Evolutionary conservation across 768 basidiomycete species (phyloP).

Genomic region (Lentinus brumalis): DNA sequence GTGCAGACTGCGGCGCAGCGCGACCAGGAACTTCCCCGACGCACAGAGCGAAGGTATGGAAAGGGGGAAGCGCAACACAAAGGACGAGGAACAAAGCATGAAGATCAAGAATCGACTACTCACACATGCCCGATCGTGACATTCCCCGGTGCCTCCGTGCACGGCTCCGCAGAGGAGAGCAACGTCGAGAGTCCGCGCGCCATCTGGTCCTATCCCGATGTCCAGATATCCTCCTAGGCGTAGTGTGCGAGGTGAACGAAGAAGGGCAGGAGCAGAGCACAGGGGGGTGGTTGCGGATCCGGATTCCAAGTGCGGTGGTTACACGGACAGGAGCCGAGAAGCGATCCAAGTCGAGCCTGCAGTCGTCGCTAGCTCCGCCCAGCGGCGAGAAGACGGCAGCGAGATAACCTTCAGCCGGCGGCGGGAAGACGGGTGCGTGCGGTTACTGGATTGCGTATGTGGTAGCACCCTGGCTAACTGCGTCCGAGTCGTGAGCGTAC

Average conservation of each 20-base stretch:
- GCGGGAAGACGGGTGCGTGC: background rate
- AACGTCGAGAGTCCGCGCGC: conserved; percentile 27
- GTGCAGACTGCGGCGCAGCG: too few species aligned
- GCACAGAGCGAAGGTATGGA: too few species aligned
- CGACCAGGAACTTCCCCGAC: too few species aligned
- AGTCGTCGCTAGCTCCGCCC: background rate
- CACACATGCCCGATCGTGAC: conserved; percentile 68
- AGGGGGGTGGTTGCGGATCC: background rate
- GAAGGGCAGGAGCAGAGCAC: background rate
- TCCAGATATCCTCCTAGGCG: too few species aligned
- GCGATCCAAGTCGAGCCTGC: background rate
- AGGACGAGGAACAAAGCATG: background rate
- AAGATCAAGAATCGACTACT: conserved; percentile 1
- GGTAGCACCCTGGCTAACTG: background rate
- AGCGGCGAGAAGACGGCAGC: conserved; percentile 1
- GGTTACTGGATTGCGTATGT: background rate
- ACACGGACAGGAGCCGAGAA: background rate
- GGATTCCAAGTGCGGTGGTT: background rate
- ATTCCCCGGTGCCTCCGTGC: conserved; percentile 22
- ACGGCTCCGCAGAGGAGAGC: conserved; percentile 26
- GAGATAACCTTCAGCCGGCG: conserved; percentile 5
- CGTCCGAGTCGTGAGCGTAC: conserved; percentile 6
- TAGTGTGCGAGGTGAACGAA: background rate
- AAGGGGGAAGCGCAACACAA: too few species aligned
- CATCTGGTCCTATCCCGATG: conserved; percentile 8